Evolutionary conservation across 2,329 filamentous ascomycete genomes (phyloP).

Genomic region (Talaromyces piceae): DNA sequence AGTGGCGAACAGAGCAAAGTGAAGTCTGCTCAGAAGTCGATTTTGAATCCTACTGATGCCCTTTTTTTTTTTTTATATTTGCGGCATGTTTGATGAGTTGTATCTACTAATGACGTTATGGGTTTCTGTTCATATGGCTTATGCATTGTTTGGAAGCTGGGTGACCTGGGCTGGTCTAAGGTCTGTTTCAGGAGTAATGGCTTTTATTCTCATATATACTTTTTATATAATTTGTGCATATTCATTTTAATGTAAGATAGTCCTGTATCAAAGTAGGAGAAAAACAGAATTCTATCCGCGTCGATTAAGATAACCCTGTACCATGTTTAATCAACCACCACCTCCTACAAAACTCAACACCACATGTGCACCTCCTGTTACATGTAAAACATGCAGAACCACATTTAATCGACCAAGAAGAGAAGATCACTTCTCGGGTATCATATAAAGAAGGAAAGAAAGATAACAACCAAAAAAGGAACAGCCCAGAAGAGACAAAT

Average conservation of each 20-base stretch:
- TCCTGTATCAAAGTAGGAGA: too few species aligned
- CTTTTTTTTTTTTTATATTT: slow-evolving; percentile 4
- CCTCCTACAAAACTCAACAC: too few species aligned
- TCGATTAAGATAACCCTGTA: too few species aligned
- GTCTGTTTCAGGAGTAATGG: neutral
- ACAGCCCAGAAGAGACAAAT: neutral
- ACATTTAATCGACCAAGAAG: neutral
- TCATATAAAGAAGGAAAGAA: neutral
- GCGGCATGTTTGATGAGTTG: neutral
- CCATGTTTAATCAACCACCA: neutral
- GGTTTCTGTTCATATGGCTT: neutral
- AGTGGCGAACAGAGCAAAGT: slow-evolving; percentile 30
- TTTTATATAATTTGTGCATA: slow-evolving; percentile 2
- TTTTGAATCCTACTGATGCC: slow-evolving; percentile 18
- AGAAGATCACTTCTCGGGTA: neutral
- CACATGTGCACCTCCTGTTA: neutral
- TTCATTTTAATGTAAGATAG: neutral
- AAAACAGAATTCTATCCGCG: too few species aligned
- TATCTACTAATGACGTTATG: neutral
- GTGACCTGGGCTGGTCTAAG: neutral
- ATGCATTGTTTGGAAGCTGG: neutral
- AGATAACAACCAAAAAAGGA: neutral
- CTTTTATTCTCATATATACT: neutral
- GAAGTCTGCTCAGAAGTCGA: slow-evolving; percentile 33
- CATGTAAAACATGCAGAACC: neutral